phyloP scores from a whole-genome alignment of 2,329 filamentous ascomycete species.

The Arthrobotrys sphaeroides region DNA sequence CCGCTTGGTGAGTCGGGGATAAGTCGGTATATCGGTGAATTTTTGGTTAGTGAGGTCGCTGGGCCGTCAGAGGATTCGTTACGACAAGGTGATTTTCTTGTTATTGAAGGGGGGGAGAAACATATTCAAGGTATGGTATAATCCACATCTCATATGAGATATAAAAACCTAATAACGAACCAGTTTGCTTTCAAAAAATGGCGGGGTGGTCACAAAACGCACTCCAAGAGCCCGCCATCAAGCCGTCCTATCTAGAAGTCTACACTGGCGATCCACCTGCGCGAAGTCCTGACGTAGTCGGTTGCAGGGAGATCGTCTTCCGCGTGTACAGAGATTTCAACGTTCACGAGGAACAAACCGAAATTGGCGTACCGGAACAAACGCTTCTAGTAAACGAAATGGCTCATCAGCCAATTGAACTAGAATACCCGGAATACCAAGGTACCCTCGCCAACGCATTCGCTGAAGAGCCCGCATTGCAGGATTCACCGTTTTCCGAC shows the following conservation, averaged over 20 bases:
- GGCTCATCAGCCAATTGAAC: neutral
- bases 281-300: neutral
- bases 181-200: conserved; percentile 46
- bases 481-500: too few species aligned
- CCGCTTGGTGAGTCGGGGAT: neutral
- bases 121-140: conserved; percentile 37
- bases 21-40: conserved; percentile 4
- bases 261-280: neutral
- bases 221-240: neutral
- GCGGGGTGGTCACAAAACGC: neutral
- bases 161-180: neutral
- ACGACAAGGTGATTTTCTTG: conserved; percentile 34
- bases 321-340: conserved; percentile 10
- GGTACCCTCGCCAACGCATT: too few species aligned
- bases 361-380: neutral
- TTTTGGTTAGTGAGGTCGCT: conserved; percentile 12
- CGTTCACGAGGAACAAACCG: neutral
- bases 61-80: neutral
- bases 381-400: neutral
- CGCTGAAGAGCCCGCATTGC: too few species aligned
- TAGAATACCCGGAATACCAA: neutral
- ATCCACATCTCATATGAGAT: too few species aligned
- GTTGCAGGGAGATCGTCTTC: conserved; percentile 29
- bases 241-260: conserved; percentile 31
- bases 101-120: conserved; percentile 7